Evolutionary conservation across 352 stramenopile species (phyloP).

Genomic region (Thalassiosira sp.): DNA sequence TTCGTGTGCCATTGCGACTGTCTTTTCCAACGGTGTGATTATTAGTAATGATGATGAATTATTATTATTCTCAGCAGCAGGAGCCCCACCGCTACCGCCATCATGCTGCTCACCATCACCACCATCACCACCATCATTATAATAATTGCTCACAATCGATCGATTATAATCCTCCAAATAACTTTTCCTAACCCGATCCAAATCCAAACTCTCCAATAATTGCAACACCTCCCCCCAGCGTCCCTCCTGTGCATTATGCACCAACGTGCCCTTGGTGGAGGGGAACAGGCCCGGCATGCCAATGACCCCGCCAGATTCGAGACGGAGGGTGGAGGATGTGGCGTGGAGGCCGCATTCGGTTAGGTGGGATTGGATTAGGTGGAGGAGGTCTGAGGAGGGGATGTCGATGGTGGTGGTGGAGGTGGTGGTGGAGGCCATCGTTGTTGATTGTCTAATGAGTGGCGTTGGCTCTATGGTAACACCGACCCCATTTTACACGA

Average conservation of each 20-base stretch:
- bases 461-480: too few relatives aligned
- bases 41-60: conserved; percentile 20
- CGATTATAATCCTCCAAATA: conserved; percentile 29
- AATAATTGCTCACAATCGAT: not conserved
- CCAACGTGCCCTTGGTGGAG: conserved; percentile 17
- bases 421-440: too few relatives aligned
- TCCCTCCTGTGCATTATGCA: conserved; percentile 35
- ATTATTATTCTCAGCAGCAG: not conserved
- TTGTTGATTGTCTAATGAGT: too few relatives aligned
- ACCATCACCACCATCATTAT: conserved; percentile 1
- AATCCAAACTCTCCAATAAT: conserved; percentile 38
- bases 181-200: conserved; percentile 13
- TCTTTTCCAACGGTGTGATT: conserved; percentile 37
- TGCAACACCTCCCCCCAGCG: conserved; percentile 61
- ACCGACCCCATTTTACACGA: too few relatives aligned
- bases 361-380: conserved; percentile 63
- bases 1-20: conserved; percentile 53
- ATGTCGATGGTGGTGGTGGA: conserved; percentile 13
- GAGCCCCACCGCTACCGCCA: not conserved
- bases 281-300: conserved; percentile 29
- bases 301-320: conserved; percentile 56
- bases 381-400: conserved; percentile 53
- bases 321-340: conserved; percentile 47
- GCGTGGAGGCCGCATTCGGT: conserved; percentile 61
- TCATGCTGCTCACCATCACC: conserved; percentile 2